Evolutionary conservation across 441 rosid genomes (phyloP).

Genomic region (Gossypium schwendimanii): DNA sequence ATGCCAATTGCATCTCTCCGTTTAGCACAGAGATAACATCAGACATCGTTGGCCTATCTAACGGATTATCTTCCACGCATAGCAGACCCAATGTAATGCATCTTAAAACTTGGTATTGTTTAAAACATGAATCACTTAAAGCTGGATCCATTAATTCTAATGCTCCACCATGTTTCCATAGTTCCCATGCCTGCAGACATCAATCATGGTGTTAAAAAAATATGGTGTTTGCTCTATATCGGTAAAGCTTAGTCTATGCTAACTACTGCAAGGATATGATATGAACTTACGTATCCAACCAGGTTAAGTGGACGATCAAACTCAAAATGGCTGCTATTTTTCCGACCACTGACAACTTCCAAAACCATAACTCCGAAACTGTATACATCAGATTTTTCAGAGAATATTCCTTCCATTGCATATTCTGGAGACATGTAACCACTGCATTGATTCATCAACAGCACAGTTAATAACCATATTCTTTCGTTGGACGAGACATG

Average conservation of each 20-base stretch:
- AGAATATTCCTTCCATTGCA: background rate
- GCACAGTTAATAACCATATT: background rate
- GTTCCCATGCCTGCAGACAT: conserved; percentile 13
- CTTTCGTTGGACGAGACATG: background rate
- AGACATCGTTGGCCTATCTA: conserved; percentile 8
- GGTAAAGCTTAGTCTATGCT: background rate
- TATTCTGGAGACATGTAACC: background rate
- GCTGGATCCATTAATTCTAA: background rate
- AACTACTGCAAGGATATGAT: background rate
- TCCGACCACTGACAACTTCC: conserved; percentile 30
- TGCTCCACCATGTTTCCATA: conserved; percentile 8
- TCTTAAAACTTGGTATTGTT: background rate
- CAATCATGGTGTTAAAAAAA: background rate
- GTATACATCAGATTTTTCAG: conserved; percentile 19
- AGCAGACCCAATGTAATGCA: conserved; percentile 15
- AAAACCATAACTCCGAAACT: conserved; percentile 33
- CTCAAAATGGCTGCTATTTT: conserved; percentile 10
- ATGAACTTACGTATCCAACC: conserved; percentile 10
- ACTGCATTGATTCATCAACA: background rate
- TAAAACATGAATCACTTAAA: background rate
- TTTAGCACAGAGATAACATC: conserved; percentile 9
- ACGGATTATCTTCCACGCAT: conserved; percentile 12
- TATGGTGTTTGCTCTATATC: no score
- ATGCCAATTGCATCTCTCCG: background rate
- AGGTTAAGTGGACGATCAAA: conserved; percentile 6